Conservation (phyloP, 2,329 filamentous ascomycete species). For the Orbilia brochopaga region DNA sequence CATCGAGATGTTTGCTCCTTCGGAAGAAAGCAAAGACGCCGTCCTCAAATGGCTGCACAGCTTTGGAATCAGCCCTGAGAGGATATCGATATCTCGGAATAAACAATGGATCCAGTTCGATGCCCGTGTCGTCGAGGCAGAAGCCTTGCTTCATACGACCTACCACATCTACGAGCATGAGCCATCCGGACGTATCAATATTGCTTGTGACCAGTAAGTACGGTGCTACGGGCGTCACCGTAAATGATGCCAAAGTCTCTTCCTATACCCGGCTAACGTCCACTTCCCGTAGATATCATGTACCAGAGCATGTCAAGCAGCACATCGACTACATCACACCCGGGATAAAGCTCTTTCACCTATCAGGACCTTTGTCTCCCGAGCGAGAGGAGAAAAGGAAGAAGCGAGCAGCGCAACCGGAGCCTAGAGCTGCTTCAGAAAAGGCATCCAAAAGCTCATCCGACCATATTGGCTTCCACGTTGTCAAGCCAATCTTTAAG, state of each 20-base stretch:
- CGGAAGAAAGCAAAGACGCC: conserved; percentile 56
- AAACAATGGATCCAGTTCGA: conserved; percentile 61
- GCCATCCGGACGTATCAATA: conserved; percentile 59
- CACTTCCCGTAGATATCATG: conserved; percentile 62
- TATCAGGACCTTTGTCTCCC: conserved; percentile 22
- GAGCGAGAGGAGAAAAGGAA: conserved; percentile 1
- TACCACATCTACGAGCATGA: conserved; percentile 68
- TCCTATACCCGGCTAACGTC: conserved; percentile 9
- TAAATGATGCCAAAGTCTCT: neutral
- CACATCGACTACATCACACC: conserved; percentile 67
- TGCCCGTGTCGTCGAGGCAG: conserved; percentile 58
- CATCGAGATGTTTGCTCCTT: conserved; percentile 59
- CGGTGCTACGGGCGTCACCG: too few relatives aligned
- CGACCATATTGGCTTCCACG: too few relatives aligned
- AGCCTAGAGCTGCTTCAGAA: neutral
- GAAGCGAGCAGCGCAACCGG: neutral
- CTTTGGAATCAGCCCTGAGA: conserved; percentile 55
- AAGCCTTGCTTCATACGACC: conserved; percentile 61
- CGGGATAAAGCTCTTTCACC: conserved; percentile 62
- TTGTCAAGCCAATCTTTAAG: too few relatives aligned
- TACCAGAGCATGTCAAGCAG: conserved; percentile 61
- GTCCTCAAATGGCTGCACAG: conserved; percentile 59
- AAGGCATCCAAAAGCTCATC: neutral
- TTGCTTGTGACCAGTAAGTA: conserved; percentile 58
- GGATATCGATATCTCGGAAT: conserved; percentile 57